These are phyloP conservation scores for Ophiognomonia clavigignenti-juglandacearum DNA, from an alignment of 2,329 filamentous ascomycete genomes.

Conservation along the genomic window DNA sequence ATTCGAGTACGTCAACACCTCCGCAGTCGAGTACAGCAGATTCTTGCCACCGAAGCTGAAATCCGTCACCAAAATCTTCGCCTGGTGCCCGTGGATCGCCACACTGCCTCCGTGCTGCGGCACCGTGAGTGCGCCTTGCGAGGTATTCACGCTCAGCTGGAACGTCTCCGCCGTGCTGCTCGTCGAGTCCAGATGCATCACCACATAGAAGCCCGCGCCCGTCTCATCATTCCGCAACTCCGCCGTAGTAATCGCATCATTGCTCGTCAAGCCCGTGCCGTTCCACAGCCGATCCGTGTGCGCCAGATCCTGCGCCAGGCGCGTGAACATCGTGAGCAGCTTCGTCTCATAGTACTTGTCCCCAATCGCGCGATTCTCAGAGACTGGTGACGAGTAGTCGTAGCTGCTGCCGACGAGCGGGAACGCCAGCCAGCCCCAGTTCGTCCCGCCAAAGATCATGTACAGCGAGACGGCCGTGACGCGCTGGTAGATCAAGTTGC, in stretches of 20 bases:
- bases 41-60: slow-evolving; percentile 48
- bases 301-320: slow-evolving; percentile 51
- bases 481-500: slow-evolving; percentile 55
- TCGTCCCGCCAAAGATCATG: slow-evolving; percentile 62
- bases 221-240: slow-evolving; percentile 57
- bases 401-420: slow-evolving; percentile 57
- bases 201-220: slow-evolving; percentile 54
- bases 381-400: slow-evolving; percentile 59
- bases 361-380: slow-evolving; percentile 51
- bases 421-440: slow-evolving; percentile 55
- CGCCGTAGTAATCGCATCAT: slow-evolving; percentile 44
- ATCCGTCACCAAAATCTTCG: slow-evolving; percentile 58
- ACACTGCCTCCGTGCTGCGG: slow-evolving; percentile 44
- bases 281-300: slow-evolving; percentile 44
- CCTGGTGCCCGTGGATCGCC: slow-evolving; percentile 54
- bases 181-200: slow-evolving; percentile 48
- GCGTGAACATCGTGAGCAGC: slow-evolving; percentile 54
- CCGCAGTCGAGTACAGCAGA: slow-evolving; percentile 51
- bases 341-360: slow-evolving; percentile 62
- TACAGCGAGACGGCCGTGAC: slow-evolving; percentile 58
- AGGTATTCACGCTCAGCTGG: slow-evolving; percentile 51
- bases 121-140: slow-evolving; percentile 47
- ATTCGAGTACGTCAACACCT: slow-evolving; percentile 46
- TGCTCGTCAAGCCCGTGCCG: slow-evolving; percentile 45
- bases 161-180: slow-evolving; percentile 47